Conservation (phyloP, 805 yeast species). For the Lachancea nothofagi region DNA sequence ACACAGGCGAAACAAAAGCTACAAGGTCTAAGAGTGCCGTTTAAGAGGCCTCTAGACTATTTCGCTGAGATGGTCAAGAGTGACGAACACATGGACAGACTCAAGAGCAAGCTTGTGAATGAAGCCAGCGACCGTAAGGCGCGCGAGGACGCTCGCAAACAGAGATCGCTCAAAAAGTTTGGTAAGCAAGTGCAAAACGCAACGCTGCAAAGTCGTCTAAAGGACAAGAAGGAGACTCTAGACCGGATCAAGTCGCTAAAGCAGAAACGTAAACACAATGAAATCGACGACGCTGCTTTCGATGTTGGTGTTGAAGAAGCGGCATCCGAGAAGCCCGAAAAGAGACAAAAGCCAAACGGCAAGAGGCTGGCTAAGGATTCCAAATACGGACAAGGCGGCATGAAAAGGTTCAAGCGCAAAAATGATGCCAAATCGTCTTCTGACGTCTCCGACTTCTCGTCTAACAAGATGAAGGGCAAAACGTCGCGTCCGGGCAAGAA, state of each 20-base stretch:
- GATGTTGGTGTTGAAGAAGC: slow-evolving; percentile 90
- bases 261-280: slow-evolving; percentile 78
- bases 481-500: slow-evolving; percentile 51
- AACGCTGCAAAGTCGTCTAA: slow-evolving; percentile 87
- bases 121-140: slow-evolving; percentile 86
- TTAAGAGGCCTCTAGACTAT: slow-evolving; percentile 89
- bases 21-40: slow-evolving; percentile 70
- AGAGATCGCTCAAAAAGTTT: slow-evolving; percentile 90
- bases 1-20: slow-evolving; percentile 61
- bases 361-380: slow-evolving; percentile 67
- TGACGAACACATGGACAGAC: slow-evolving; percentile 95
- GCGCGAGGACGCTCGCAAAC: slow-evolving; percentile 87
- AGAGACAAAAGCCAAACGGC: slow-evolving; percentile 52
- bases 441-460: slow-evolving; percentile 55
- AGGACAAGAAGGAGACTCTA: slow-evolving; percentile 84
- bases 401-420: slow-evolving; percentile 64
- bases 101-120: slow-evolving; percentile 71
- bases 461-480: slow-evolving; percentile 48
- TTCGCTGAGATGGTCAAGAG: slow-evolving; percentile 98
- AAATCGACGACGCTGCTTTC: slow-evolving; percentile 50
- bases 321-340: slow-evolving; percentile 39
- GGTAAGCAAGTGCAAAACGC: slow-evolving; percentile 96
- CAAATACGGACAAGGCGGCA: slow-evolving; percentile 74
- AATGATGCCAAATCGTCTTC: slow-evolving; percentile 69
- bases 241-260: slow-evolving; percentile 88